A percentile compares a stretch with the other conserved stretches of the same genome.
Conservation (phyloP, 352 stramenopile species). For the Elongisporangium undulatum region DNA sequence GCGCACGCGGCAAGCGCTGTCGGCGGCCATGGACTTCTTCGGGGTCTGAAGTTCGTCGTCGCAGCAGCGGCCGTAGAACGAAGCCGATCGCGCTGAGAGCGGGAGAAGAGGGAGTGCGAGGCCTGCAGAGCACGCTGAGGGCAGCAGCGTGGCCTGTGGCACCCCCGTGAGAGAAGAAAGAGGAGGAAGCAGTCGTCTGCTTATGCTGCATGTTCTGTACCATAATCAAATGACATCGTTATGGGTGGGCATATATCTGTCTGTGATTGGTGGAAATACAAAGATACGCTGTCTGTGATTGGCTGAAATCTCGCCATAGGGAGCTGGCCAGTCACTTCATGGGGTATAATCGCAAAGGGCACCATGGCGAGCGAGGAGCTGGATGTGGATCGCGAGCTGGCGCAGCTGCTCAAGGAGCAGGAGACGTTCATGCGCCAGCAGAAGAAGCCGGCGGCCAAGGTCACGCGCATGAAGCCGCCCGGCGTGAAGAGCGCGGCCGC, state of each 20-base stretch:
- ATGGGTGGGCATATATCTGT: neutral
- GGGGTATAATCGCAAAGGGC: neutral
- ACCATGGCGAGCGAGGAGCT: constrained; percentile 13
- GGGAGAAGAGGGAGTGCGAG: neutral
- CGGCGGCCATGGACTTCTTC: constrained; percentile 85
- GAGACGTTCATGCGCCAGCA: constrained; percentile 67
- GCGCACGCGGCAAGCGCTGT: constrained; percentile 70
- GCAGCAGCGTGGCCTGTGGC: neutral
- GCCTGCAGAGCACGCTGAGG: neutral
- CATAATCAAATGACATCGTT: neutral
- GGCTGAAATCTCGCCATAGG: neutral
- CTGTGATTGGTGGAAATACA: neutral
- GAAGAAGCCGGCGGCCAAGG: constrained; percentile 54
- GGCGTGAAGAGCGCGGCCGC: neutral
- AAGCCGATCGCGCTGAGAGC: neutral
- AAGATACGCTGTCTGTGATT: neutral
- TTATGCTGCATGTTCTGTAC: neutral
- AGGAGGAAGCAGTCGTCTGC: neutral
- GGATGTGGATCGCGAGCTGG: constrained; percentile 74
- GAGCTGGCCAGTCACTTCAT: neutral
- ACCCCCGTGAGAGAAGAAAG: neutral
- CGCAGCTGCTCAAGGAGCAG: constrained; percentile 77
- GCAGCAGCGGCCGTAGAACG: constrained; percentile 7
- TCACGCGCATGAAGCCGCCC: constrained; percentile 18
- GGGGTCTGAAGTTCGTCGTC: constrained; percentile 31